phyloP scores from a whole-genome alignment of 2,329 filamentous ascomycete species.

The Penicillium capsulatum region DNA sequence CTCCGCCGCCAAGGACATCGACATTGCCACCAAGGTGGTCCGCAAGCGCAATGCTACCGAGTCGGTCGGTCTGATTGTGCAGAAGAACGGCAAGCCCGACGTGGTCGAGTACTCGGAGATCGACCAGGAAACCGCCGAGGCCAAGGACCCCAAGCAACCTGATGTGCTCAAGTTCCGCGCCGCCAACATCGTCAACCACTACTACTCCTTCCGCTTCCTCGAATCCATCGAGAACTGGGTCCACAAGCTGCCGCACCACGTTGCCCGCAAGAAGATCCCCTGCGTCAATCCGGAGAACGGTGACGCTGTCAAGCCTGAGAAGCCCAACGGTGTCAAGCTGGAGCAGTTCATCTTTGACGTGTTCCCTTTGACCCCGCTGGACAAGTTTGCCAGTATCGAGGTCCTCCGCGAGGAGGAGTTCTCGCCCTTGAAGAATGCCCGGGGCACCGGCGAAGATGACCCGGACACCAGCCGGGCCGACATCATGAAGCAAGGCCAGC shows the following conservation, averaged over 20 bases:
- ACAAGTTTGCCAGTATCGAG: conserved; percentile 92
- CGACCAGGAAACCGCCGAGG: conserved; percentile 80
- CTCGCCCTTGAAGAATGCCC: conserved; percentile 89
- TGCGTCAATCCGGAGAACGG: conserved; percentile 71
- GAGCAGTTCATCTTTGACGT: conserved; percentile 99
- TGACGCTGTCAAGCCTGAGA: conserved; percentile 80
- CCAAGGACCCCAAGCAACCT: conserved; percentile 73
- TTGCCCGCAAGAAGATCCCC: conserved; percentile 98
- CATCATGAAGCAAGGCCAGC: conserved; percentile 82
- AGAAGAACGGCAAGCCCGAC: conserved; percentile 92
- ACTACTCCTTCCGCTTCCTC: conserved; percentile 93
- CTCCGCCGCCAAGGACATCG: conserved; percentile 77
- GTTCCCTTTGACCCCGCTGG: conserved; percentile 80
- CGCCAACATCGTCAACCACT: conserved; percentile 99
- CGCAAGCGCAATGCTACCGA: conserved; percentile 96
- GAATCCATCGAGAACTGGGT: conserved; percentile 85
- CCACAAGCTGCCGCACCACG: conserved; percentile 84
- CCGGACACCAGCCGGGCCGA: conserved; percentile 87
- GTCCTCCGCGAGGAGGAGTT: conserved; percentile 97
- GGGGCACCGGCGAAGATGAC: conserved; percentile 84
- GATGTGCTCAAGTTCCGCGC: conserved; percentile 90
- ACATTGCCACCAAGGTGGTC: conserved; percentile 98
- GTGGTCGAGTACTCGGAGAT: conserved; percentile 99
- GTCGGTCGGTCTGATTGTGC: conserved; percentile 87
- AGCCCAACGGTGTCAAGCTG: conserved; percentile 96